phyloP scores from a whole-genome alignment of 2,329 filamentous ascomycete genomes.

The Thermomyces lanuginosus region DNA sequence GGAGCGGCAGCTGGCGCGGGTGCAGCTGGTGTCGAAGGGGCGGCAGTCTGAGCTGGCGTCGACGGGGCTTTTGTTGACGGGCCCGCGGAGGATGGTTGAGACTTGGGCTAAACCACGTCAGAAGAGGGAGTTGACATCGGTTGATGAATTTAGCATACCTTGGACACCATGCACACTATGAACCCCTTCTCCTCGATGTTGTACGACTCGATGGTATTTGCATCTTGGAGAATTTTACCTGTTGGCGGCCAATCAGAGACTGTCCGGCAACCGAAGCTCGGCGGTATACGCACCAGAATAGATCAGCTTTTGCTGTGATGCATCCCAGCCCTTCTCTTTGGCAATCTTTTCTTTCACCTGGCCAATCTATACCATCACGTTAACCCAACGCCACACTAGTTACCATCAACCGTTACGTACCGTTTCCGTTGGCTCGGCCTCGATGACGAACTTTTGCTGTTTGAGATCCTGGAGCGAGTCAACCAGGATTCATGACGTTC shows the following conservation, averaged over 20 bases:
- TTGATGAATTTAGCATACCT: slow-evolving; percentile 41
- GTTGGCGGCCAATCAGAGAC: slow-evolving; percentile 5
- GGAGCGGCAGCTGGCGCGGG: slow-evolving; percentile 35
- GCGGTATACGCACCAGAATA: slow-evolving; percentile 60
- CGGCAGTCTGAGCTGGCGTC: slow-evolving; percentile 22
- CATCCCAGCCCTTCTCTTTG: slow-evolving; percentile 85
- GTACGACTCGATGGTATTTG: slow-evolving; percentile 88
- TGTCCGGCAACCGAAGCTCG: slow-evolving; percentile 1
- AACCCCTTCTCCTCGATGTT: slow-evolving; percentile 99
- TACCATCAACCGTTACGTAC: slow-evolving; percentile 46
- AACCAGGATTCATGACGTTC: slow-evolving; percentile 11
- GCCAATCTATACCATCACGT: slow-evolving; percentile 48
- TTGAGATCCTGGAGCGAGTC: slow-evolving; percentile 61
- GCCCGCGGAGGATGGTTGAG: slow-evolving; percentile 23
- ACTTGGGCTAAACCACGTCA: slow-evolving; percentile 47
- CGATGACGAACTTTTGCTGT: slow-evolving; percentile 95
- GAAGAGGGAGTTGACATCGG: slow-evolving; percentile 9
- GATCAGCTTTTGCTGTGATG: slow-evolving; percentile 83
- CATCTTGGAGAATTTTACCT: slow-evolving; percentile 98
- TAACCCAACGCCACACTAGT: slow-evolving; percentile 21
- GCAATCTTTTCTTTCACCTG: slow-evolving; percentile 85
- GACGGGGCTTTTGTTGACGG: slow-evolving; percentile 22
- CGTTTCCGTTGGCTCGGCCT: slow-evolving; percentile 81
- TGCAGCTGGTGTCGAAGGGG: slow-evolving; percentile 28
- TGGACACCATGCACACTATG: slow-evolving; percentile 95